phyloP scores from a whole-genome alignment of 768 basidiomycete species.

The Xanthoconium stramineum region DNA sequence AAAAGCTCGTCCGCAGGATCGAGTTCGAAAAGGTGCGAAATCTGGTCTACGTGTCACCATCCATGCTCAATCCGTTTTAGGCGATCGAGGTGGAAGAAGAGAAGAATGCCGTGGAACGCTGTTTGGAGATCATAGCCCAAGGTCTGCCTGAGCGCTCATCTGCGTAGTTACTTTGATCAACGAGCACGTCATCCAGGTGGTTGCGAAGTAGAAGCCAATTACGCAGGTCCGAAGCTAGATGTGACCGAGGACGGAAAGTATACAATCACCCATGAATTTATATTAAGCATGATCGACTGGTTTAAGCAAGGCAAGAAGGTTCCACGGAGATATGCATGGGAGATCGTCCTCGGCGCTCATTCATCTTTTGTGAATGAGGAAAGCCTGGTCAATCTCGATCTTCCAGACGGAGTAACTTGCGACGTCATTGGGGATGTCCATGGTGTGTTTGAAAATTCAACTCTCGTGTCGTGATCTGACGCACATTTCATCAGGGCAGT shows the following conservation, averaged over 20 bases:
- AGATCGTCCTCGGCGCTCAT: conserved; percentile 88
- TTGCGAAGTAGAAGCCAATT: conserved; percentile 72
- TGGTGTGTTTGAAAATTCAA: conserved; percentile 44
- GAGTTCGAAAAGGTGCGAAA: conserved; percentile 83
- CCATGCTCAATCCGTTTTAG: conserved; percentile 34
- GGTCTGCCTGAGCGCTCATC: conserved; percentile 39
- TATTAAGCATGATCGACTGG: conserved; percentile 83
- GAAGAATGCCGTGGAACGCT: conserved; percentile 70
- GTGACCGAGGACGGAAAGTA: conserved; percentile 61
- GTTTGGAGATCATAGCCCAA: conserved; percentile 74
- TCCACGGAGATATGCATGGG: conserved; percentile 89
- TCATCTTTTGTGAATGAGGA: conserved; percentile 72
- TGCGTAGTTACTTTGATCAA: conserved; percentile 5
- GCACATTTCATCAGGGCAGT: conserved; percentile 63
- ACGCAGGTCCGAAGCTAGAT: conserved; percentile 73
- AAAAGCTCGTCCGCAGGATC: conserved; percentile 85
- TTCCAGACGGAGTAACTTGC: conserved; percentile 76
- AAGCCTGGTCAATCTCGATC: conserved; percentile 71
- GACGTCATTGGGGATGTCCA: conserved; percentile 98
- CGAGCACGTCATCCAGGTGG: conserved; percentile 46
- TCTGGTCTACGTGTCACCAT: background rate
- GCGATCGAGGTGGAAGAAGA: conserved; percentile 94
- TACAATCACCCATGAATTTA: conserved; percentile 71
- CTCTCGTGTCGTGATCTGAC: background rate
- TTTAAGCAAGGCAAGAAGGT: conserved; percentile 95